phyloP scores from a whole-genome alignment of 2,329 filamentous ascomycete species.

The Coniosporium tulheliwenetii region DNA sequence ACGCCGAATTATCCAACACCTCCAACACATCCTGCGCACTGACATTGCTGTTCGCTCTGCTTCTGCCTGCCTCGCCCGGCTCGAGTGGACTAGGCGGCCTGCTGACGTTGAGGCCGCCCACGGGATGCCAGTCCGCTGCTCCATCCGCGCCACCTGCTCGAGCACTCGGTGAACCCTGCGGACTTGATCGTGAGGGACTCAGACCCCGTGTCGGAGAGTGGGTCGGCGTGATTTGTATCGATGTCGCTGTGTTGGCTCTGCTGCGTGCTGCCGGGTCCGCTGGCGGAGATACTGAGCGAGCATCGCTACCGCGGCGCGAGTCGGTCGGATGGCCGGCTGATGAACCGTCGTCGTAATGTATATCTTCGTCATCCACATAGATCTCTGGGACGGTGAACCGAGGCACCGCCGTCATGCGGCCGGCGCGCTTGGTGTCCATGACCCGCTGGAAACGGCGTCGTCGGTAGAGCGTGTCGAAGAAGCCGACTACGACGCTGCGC shows the following conservation, averaged over 20 bases:
- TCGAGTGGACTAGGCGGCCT: conserved; percentile 16
- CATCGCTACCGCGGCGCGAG: conserved; percentile 8
- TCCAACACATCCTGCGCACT: conserved; percentile 66
- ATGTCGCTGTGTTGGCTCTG: conserved; percentile 15
- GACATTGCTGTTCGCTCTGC: conserved; percentile 51
- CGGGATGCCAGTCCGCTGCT: not conserved
- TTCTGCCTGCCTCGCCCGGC: conserved; percentile 21
- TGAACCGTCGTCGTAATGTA: conserved; percentile 8
- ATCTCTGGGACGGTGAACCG: conserved; percentile 80
- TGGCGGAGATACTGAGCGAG: conserved; percentile 12
- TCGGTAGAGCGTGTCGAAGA: conserved; percentile 92
- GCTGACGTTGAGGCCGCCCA: conserved; percentile 7
- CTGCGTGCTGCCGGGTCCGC: conserved; percentile 6
- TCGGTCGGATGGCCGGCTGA: not conserved
- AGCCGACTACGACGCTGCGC: conserved; percentile 77
- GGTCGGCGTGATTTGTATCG: conserved; percentile 21
- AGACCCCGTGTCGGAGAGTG: conserved; percentile 15
- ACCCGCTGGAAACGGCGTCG: conserved; percentile 65
- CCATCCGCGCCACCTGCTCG: not conserved
- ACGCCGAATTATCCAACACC: conserved; percentile 76
- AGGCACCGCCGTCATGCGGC: conserved; percentile 63
- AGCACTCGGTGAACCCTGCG: not conserved
- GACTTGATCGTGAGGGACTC: conserved; percentile 13
- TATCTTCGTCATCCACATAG: conserved; percentile 65
- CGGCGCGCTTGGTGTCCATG: conserved; percentile 54